These are phyloP conservation scores for Pichia deserticola DNA, from an alignment of 805 yeast genomes.

Conservation along the genomic window DNA sequence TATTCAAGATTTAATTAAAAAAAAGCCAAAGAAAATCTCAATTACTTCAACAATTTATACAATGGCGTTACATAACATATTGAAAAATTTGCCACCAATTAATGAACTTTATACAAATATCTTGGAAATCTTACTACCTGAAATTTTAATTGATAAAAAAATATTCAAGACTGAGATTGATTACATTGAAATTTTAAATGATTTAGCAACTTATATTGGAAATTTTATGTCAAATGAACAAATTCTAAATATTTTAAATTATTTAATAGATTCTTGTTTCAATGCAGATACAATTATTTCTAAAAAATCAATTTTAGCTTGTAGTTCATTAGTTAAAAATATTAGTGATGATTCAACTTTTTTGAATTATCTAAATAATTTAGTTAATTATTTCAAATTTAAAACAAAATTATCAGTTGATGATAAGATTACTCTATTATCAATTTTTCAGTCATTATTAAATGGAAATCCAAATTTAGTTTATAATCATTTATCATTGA, in stretches of 20 bases:
- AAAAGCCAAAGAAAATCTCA: constrained; percentile 22
- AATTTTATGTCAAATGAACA: constrained; percentile 20
- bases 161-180: constrained; percentile 36
- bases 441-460: constrained; percentile 14
- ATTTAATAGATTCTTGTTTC: constrained; percentile 32
- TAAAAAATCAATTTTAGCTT: constrained; percentile 36
- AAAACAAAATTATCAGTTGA: constrained; percentile 2
- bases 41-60: constrained; percentile 44
- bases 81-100: constrained; percentile 26
- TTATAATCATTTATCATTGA: constrained; percentile 7
- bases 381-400: not conserved
- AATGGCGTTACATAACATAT: constrained; percentile 42
- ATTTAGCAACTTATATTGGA: constrained; percentile 42
- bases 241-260: constrained; percentile 16
- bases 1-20: constrained; percentile 23
- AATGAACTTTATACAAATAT: constrained; percentile 20
- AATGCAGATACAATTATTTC: constrained; percentile 37
- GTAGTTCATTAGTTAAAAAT: constrained; percentile 28
- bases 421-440: not conserved
- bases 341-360: constrained; percentile 10
- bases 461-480: constrained; percentile 23
- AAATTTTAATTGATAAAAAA: constrained; percentile 19
- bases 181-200: constrained; percentile 52
- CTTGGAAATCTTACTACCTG: constrained; percentile 33
- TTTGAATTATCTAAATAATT: not conserved